Percentiles rank a stretch among this genome's conserved stretches.
Evolutionary conservation across 352 stramenopile species (phyloP).

Genomic region (Phytophthora chlamydospora): DNA sequence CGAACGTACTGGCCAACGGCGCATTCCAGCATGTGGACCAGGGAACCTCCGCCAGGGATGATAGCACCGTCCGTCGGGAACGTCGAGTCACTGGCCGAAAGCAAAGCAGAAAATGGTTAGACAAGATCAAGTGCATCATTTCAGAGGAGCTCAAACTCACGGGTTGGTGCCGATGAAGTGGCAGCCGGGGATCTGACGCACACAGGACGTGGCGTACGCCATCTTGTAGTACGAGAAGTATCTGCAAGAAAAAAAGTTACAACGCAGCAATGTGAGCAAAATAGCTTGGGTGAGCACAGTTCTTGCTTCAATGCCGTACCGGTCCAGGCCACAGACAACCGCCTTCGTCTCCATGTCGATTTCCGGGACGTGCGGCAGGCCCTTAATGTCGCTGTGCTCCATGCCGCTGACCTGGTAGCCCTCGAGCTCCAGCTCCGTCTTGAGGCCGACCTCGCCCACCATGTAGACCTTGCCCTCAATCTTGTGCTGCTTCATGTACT

Average conservation of each 20-base stretch:
- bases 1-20: constrained; percentile 64
- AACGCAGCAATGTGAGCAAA: constrained; percentile 1
- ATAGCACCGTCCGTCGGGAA: constrained; percentile 79
- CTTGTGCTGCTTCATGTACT: constrained; percentile 83
- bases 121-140: constrained; percentile 1
- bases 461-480: constrained; percentile 85
- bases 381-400: constrained; percentile 70
- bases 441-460: constrained; percentile 77
- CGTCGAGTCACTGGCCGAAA: constrained; percentile 62
- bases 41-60: constrained; percentile 69
- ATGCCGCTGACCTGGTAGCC: constrained; percentile 76
- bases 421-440: constrained; percentile 65
- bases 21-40: constrained; percentile 75
- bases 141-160: constrained; percentile 39
- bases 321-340: constrained; percentile 83
- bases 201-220: constrained; percentile 74
- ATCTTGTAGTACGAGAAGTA: constrained; percentile 89
- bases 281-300: background rate
- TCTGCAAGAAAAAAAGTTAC: constrained; percentile 26
- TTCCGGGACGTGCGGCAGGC: constrained; percentile 66
- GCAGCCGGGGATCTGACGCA: constrained; percentile 75
- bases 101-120: constrained; percentile 1
- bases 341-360: constrained; percentile 76
- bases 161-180: constrained; percentile 86
- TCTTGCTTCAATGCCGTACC: constrained; percentile 31